Conservation (phyloP, 176 grass and related monocot genomes). For the Oryza australiensis region DNA sequence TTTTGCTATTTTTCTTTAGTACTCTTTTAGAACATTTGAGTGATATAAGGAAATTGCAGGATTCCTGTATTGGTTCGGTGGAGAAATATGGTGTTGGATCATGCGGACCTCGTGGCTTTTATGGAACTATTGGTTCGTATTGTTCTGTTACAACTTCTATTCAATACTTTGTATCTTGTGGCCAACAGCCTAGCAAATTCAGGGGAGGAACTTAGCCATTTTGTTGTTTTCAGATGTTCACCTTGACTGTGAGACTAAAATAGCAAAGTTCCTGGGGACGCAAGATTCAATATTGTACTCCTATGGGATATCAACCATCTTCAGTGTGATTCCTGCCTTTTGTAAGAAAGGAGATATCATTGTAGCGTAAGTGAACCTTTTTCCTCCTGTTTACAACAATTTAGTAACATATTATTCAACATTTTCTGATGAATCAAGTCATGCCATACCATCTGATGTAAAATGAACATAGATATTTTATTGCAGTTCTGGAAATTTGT, state of each 20-base stretch:
- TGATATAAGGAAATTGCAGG: conserved; percentile 32
- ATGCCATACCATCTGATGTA: neutral
- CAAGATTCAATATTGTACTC: conserved; percentile 53
- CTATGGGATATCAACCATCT: conserved; percentile 64
- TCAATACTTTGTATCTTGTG: neutral
- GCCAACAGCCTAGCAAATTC: neutral
- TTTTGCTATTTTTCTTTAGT: neutral
- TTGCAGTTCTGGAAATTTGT: neutral
- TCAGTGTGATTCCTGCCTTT: conserved; percentile 66
- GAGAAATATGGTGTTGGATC: conserved; percentile 77
- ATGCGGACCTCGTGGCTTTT: conserved; percentile 60
- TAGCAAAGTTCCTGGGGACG: conserved; percentile 44
- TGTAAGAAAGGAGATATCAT: conserved; percentile 56
- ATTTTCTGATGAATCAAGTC: neutral
- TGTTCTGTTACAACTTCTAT: neutral
- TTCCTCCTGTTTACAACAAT: neutral
- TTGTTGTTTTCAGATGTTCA: conserved; percentile 40
- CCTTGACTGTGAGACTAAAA: conserved; percentile 62
- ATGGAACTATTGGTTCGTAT: conserved; percentile 52
- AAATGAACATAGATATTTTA: neutral
- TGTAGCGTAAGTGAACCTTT: conserved; percentile 47
- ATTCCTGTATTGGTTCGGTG: conserved; percentile 49
- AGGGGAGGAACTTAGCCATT: neutral
- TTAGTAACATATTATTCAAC: neutral
- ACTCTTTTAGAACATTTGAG: neutral